Evolutionary conservation across 2,329 filamentous ascomycete genomes (phyloP).

Genomic region (Xylaria hypoxylon): DNA sequence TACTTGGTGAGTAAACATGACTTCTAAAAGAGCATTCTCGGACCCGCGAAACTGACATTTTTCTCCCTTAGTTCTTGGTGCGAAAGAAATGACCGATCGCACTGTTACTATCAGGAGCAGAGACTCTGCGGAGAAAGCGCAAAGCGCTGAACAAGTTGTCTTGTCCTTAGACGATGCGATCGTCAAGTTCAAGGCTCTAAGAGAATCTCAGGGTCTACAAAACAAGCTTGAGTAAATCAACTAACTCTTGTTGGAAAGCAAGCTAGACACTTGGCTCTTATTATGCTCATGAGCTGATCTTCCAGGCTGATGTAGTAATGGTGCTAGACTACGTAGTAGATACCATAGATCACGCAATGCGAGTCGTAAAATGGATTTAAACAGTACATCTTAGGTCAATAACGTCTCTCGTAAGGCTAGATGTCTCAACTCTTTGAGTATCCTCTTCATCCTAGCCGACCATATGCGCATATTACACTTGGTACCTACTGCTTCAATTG

Average conservation of each 20-base stretch:
- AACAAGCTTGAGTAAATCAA: conserved; percentile 35
- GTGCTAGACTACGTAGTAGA: conserved; percentile 27
- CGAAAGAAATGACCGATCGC: conserved; percentile 45
- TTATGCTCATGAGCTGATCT: conserved; percentile 9
- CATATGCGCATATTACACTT: background rate
- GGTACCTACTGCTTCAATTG: background rate
- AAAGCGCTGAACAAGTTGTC: conserved; percentile 44
- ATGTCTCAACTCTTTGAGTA: background rate
- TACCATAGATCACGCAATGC: conserved; percentile 27
- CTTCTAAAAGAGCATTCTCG: background rate
- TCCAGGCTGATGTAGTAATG: conserved; percentile 9
- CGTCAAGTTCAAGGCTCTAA: conserved; percentile 38
- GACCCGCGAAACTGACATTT: conserved; percentile 10
- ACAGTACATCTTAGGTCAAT: background rate
- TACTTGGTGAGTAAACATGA: conserved; percentile 70
- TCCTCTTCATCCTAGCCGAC: too few relatives aligned
- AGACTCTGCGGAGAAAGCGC: conserved; percentile 43
- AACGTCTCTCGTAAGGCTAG: background rate
- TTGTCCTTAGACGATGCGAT: conserved; percentile 42
- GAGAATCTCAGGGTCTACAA: conserved; percentile 26
- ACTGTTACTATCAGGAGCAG: conserved; percentile 46
- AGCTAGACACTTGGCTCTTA: background rate
- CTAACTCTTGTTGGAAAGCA: background rate
- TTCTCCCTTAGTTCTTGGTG: conserved; percentile 42
- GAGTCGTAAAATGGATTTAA: conserved; percentile 9